Base-by-base conservation (phyloP, 805 yeast species). In the Saccharomycopsis capsularis region DNA sequence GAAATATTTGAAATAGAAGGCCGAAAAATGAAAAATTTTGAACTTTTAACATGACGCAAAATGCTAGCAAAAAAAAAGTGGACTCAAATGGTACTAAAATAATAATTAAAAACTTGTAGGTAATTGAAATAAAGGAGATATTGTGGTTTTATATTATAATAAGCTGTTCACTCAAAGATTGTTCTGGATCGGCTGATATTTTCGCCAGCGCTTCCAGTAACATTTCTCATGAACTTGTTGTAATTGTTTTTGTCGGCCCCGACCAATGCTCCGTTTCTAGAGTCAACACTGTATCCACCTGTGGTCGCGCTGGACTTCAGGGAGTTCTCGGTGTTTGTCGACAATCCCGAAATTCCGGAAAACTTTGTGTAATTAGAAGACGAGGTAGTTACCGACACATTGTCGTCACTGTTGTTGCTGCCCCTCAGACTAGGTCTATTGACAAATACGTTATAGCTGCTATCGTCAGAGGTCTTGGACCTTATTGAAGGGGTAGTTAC, bases 201-300 rank as follows among this genome's bases (percentile, higher is more conserved):
- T 29, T 7, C 39, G 7, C 16, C n/a, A n/a, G 16, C 9, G 39
- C 38, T 42, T 13, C 38, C 25, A 9, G 45, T 16, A 9, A 35
- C 45, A 25, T 32, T 34, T 22, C 39, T 25, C n/a, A 45, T 36
- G 21, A 45, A 45, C 21, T 38, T 37, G 15, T 23, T n/a, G 23
- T 45, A 45, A n/a, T 39, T 39, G 18, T 22, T 38, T 15, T 38
- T 45, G 11, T 9, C 21, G 3, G 29, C 4, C 32, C 32, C 32
- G 7, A 29, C 32, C 7, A 29, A 29, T 9, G 32, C 32, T 29
- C 32, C 32, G 32, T 29, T 29, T 15, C 38, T 32, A n/a, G 30
- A 34, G 25, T 21, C n/a, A 4, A 15, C n/a, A 5, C 16, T 19
- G 32, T 29, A 29, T n/a, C n/a, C n/a, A n/a, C n/a, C n/a, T 7